Base-by-base conservation (phyloP, 441 rosid species). In the Manihot esculenta region DNA sequence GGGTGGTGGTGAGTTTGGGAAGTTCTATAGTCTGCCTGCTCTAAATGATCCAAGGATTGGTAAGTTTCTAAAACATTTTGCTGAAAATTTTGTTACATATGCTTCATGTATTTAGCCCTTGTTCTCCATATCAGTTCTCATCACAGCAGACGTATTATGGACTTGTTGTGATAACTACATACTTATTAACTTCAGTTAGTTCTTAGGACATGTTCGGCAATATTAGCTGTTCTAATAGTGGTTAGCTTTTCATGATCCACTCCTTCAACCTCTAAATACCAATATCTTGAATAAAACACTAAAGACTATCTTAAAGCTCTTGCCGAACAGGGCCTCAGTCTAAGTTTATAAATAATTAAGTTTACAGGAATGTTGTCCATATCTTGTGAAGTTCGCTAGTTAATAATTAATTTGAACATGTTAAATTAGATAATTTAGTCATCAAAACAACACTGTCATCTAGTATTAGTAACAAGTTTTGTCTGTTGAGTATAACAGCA, bases 11-110 rank as follows among this genome's bases (percentile, higher is more conserved):
- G 96, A 96, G 69, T 96, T 88, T 49, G 99, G 99, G 71, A 96
- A 96, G 73, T 96, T 91, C 77, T 96, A 96, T 67, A 89, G 99
- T 75, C 84, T 96, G 67, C 90, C 98, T 64, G 97, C 97, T 50
- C 81, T 96, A 17, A 96, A 91, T 81, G 98, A 93, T 84, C 98
- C 99, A 20, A 83, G 99, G 74, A 87, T 96, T 70, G 99, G 99
- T 93, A 85, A 79, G 55, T 64, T 41, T 41, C 70, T 24, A n/a
- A 0, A n/a, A 26, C 44, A 35, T 35, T 14, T 45, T 42, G 8
- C 51, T 13, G 23, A 42, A 33, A 50, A 7, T 33, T 38, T 38
- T 56, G 55, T 18, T 17, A 18, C 35, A 48, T 20, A 20, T 45
- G 26, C 63, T 51, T 55, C 45, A 35, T 33, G 7, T 7, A 21